phyloP scores from a whole-genome alignment of 1,284 basidiomycete species.

The Takashimella tepidaria region DNA sequence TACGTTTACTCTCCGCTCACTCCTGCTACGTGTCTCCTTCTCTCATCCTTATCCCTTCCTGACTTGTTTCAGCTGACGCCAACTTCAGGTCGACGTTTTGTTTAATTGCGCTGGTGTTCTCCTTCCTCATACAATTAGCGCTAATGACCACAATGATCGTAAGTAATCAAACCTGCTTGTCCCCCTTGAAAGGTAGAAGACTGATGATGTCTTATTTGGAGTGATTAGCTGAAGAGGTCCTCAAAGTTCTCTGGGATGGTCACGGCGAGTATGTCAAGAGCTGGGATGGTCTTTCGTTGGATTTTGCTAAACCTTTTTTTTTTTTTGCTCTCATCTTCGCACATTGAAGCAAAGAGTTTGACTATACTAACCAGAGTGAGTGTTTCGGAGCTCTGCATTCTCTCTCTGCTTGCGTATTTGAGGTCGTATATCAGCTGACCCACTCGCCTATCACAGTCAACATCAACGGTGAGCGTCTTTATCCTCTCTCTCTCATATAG shows the following conservation, averaged over 20 bases:
- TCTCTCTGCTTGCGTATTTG: no score
- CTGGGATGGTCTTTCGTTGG: no score
- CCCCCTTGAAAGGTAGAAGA: no score
- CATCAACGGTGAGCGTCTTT: constrained; percentile 25
- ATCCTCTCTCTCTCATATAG: no score
- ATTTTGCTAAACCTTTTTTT: neutral
- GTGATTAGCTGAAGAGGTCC: constrained; percentile 32
- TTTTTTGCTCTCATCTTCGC: neutral
- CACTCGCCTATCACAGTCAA: constrained; percentile 19
- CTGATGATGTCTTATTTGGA: neutral
- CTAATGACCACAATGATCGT: constrained; percentile 34
- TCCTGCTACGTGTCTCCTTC: neutral
- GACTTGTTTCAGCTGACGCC: neutral
- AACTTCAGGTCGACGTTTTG: constrained; percentile 34
- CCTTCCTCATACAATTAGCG: constrained; percentile 23
- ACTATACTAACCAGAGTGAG: constrained; percentile 23
- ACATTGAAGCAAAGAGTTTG: constrained; percentile 20
- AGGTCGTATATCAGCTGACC: no score
- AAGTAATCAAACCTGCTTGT: neutral
- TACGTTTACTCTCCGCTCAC: neutral
- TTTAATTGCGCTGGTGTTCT: constrained; percentile 43
- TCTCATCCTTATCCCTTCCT: neutral
- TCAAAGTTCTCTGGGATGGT: constrained; percentile 37
- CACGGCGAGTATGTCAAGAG: constrained; percentile 35
- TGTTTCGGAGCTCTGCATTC: no score